These are phyloP conservation scores for Phytophthora ramorum DNA, from an alignment of 352 stramenopile species.

Conservation along the genomic window DNA sequence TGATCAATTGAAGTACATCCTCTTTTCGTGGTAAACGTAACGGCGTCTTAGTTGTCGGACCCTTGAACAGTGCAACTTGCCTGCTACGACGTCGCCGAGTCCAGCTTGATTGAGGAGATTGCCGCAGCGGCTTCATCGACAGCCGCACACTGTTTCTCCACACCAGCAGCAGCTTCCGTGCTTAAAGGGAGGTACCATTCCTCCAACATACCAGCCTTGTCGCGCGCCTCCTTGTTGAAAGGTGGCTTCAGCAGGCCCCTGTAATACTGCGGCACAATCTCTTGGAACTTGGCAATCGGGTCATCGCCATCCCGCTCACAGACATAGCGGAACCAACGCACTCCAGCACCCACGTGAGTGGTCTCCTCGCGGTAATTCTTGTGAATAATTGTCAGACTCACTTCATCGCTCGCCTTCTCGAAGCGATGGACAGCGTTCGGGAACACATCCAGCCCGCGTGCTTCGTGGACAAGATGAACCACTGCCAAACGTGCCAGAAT, in stretches of 20 bases:
- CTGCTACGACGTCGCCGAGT: constrained; percentile 6
- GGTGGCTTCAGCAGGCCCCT: constrained; percentile 58
- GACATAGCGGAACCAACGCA: constrained; percentile 54
- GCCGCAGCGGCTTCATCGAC: constrained; percentile 21
- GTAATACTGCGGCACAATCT: constrained; percentile 60
- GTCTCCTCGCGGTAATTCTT: constrained; percentile 65
- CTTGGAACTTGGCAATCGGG: constrained; percentile 51
- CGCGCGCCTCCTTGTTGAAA: constrained; percentile 62
- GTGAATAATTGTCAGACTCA: constrained; percentile 50
- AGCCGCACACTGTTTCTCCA: constrained; percentile 3
- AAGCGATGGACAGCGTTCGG: constrained; percentile 56
- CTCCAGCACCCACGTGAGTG: constrained; percentile 50
- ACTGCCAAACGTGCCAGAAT: constrained; percentile 55
- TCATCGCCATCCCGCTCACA: constrained; percentile 42
- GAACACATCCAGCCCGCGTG: constrained; percentile 61
- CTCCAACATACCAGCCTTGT: constrained; percentile 50
- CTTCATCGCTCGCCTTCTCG: constrained; percentile 48
- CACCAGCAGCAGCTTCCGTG: constrained; percentile 9
- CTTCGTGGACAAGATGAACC: constrained; percentile 68
- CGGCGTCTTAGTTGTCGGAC: background rate
- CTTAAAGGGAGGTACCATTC: constrained; percentile 60
- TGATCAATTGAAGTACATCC: constrained; percentile 8
- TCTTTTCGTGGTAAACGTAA: background rate
- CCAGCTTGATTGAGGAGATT: constrained; percentile 23
- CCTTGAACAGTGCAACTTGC: background rate